These are phyloP conservation scores for Pleurotus salmoneostramineus DNA, from an alignment of 768 basidiomycete species.

Conservation along the genomic window DNA sequence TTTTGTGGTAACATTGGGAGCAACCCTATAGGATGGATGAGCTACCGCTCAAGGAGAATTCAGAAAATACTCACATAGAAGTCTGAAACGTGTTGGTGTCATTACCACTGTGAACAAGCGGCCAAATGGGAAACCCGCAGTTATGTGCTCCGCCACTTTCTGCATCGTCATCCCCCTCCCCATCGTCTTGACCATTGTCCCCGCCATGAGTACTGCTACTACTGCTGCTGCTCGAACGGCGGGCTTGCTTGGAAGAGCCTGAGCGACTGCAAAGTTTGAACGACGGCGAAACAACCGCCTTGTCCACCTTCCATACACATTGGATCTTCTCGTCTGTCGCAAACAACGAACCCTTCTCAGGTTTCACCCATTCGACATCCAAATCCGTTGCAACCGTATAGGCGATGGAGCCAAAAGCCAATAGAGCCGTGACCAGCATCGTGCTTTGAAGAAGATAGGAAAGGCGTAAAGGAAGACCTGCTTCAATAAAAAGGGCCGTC, in stretches of 20 bases:
- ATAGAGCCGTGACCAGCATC: neutral
- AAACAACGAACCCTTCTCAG: constrained; percentile 5
- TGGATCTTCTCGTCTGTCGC: constrained; percentile 21
- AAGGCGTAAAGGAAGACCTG: constrained; percentile 2
- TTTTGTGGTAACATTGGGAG: constrained; percentile 15
- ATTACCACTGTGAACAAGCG: constrained; percentile 14
- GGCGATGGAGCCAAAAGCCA: neutral
- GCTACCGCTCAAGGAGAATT: neutral
- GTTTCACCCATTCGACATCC: constrained; percentile 19
- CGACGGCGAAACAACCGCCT: constrained; percentile 24
- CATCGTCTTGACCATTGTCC: too few species aligned
- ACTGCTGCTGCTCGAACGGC: neutral
- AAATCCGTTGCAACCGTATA: neutral
- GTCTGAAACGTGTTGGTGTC: constrained; percentile 14
- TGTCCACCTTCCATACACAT: constrained; percentile 22
- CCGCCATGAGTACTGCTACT: neutral
- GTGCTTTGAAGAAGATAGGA: neutral
- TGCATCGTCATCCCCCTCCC: too few species aligned
- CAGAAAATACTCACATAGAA: constrained; percentile 18
- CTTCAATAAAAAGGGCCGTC: constrained; percentile 3
- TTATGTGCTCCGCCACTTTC: constrained; percentile 1
- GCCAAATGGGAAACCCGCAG: constrained; percentile 20
- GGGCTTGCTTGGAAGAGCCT: constrained; percentile 3
- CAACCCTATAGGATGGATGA: constrained; percentile 12
- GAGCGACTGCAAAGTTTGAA: constrained; percentile 25